Evolutionary conservation across 192 early-diverging fungal genomes (phyloP), one percentile per base, ranked within the genome.

Genomic region (Backusella mclennaniae): DNA sequence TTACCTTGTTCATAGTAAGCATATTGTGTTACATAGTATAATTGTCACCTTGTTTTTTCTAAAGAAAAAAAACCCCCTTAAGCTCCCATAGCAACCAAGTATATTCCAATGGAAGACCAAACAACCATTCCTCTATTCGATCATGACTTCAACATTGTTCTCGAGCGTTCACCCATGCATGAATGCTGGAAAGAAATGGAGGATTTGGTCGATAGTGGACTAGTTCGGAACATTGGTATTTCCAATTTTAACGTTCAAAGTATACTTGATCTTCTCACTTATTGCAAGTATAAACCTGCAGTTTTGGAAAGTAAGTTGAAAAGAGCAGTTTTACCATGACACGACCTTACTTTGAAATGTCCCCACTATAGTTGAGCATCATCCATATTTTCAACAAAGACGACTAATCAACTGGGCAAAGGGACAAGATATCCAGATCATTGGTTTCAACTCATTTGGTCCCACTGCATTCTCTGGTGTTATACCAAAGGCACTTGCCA

Each of bases 121-220:
- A 83, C 88, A 69, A 79, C 81, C 36, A 85, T 77, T 49, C 86
- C 86, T 85, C 77, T 36, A 35, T 26, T 63, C 15, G 76, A 72
- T 46, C 73, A 66, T 42, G 67, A 67, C 9, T 46, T 69, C 17
- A 83, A 83, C 44, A 79, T 77, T 46, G 67, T 76, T 31, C 77
- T 77, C 53, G 83, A 87, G 36, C 69, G 75, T 59, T 81, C 89
- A 41, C 80, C 87, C 63, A 76, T 91, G 44, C 81, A 87, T 35
- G 86, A 91, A 67, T 90, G 89, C 11, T 95, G 93, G 93, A 69
- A 80, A 68, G 92, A 84, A 19, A 90, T 96, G 89, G 93, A 95
- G 82, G 79, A 83, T 33, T 73, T 95, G 33, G 89, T 92, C 9
- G 85, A 89, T 6, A 74, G 73, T 2, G 88, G 89, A 3, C 83